Evolutionary conservation across 177 flowering plant genomes (phyloP).

Genomic region (Vitis hybrid): DNA sequence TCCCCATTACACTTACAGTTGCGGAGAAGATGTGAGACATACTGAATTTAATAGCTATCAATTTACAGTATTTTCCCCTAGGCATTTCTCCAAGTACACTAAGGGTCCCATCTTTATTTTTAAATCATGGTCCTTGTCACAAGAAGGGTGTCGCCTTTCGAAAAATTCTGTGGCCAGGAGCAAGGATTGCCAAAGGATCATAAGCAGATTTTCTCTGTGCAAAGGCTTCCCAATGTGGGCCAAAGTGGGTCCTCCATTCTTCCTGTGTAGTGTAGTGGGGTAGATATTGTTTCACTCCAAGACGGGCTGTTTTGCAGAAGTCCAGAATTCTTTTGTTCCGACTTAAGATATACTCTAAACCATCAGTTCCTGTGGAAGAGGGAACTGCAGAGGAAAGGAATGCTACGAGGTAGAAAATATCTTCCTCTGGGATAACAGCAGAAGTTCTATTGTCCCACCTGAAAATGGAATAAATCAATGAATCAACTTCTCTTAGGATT

Average conservation of each 20-base stretch:
- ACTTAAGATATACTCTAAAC: conserved; percentile 42
- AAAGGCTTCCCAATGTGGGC: conserved; percentile 63
- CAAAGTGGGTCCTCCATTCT: conserved; percentile 83
- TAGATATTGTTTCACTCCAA: conserved; percentile 79
- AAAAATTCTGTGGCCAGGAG: conserved; percentile 87
- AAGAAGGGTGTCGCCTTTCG: conserved; percentile 39
- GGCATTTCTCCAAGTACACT: conserved; percentile 14
- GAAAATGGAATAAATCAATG: conserved; percentile 13
- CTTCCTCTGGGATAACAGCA: conserved; percentile 66
- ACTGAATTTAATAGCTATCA: conserved; percentile 3
- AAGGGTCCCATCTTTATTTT: conserved; percentile 2
- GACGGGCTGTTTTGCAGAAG: conserved; percentile 38
- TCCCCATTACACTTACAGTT: conserved; percentile 10
- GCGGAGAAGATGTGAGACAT: conserved; percentile 8
- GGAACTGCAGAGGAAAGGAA: conserved; percentile 70
- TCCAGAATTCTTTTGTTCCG: conserved; percentile 52
- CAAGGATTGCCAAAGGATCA: conserved; percentile 77
- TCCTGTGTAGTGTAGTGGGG: conserved; percentile 64
- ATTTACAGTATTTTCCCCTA: conserved; percentile 11
- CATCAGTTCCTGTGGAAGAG: conserved; percentile 46
- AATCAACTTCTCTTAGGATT: not conserved
- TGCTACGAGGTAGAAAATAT: conserved; percentile 72
- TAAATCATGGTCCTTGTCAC: conserved; percentile 13
- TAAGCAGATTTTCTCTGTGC: conserved; percentile 57
- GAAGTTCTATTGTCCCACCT: conserved; percentile 89